Evolutionary conservation across 306 rosid genomes (phyloP).

Genomic region (Rubus parviflorus): DNA sequence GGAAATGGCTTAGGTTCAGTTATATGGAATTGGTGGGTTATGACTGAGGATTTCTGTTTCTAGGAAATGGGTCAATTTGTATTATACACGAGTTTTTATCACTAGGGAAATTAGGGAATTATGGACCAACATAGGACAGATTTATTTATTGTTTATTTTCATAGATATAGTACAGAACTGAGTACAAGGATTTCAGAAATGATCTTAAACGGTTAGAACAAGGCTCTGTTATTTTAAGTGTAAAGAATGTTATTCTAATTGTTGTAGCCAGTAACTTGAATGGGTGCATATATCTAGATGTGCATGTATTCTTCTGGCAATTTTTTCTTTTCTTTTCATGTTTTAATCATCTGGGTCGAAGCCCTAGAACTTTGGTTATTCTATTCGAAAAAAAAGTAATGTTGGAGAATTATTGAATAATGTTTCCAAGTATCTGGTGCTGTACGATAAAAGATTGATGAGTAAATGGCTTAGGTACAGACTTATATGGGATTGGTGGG

Average conservation of each 20-base stretch:
- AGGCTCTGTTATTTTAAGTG: not conserved
- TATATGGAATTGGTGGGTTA: too few species aligned
- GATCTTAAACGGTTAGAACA: not conserved
- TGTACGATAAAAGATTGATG: not conserved
- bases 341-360: not conserved
- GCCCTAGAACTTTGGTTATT: too few species aligned
- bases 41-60: too few species aligned
- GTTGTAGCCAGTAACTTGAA: not conserved
- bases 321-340: not conserved
- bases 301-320: too few species aligned
- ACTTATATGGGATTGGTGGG: constrained; percentile 7
- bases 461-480: not conserved
- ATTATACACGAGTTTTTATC: too few species aligned
- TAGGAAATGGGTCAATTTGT: too few species aligned
- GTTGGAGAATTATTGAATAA: not conserved
- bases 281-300: not conserved
- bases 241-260: not conserved
- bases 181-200: not conserved
- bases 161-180: not conserved
- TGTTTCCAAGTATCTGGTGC: not conserved
- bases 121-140: too few species aligned
- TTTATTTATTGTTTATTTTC: too few species aligned
- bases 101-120: too few species aligned
- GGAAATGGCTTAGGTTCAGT: too few species aligned
- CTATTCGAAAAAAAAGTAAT: not conserved